Evolutionary conservation across 176 grass and related monocot species (phyloP), one percentile per base, ranked within the genome.

Genomic region (Stipa capillata): DNA sequence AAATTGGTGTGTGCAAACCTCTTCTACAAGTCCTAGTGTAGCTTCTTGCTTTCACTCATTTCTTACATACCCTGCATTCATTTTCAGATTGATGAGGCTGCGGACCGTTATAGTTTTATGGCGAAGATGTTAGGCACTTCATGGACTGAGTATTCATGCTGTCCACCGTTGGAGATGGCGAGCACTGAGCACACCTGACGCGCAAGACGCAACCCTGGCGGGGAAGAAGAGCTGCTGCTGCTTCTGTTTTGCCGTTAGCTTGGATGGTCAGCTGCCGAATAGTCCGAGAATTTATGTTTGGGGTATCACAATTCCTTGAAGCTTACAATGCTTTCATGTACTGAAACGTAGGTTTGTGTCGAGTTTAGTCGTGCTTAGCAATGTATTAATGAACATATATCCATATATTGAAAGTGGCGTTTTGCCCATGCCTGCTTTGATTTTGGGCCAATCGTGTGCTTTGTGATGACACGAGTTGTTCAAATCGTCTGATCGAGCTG

Each of bases 101-200:
- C 82, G 0, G 94, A 97, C 70, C 85, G 89, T 8, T 97, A 94
- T 82, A 86, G 94, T 73, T 97, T 97, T 79, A 88, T 97, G 94
- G 91, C 89, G 4, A 97, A 97, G 76, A 85, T 97, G 70, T 64
- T 97, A 42, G 89, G 85, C 4, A 56, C 68, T 49, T 82, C 85
- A 68, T 94, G 94, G 94, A 88, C 47, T 28, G 88, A 83, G 6
- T 94, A 65, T 52, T 34, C 8, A 54, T 75, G 49, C 48, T 43
- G 34, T 34, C 52, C 7, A 33, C 14, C 63, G 51, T 51, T 54
- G 44, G 53, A 82, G 18, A 63, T 42, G 70, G 17, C 29, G 4
- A 59, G 63, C 52, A 59, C 48, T 6, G 39, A 69, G 42, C 31
- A 49, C 10, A 75, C 35, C 36, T 6, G 32, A 29, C 6, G 72